phyloP scores from a whole-genome alignment of 2,329 filamentous ascomycete genomes.

The Xylaria polymorpha region DNA sequence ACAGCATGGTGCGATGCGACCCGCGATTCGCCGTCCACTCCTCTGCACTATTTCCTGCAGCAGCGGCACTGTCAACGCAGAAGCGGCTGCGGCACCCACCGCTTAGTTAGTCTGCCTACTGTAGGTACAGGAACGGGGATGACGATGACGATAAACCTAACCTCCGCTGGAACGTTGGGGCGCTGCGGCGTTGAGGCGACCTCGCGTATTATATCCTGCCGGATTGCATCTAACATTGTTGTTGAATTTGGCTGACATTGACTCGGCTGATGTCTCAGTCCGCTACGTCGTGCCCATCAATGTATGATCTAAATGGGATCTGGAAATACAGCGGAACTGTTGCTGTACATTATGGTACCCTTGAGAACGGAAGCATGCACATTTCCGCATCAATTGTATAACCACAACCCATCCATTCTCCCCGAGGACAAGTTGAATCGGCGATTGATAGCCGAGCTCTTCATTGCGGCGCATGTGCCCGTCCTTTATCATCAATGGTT shows the following conservation, averaged over 20 bases:
- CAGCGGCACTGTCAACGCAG: slow-evolving; percentile 3
- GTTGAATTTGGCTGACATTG: slow-evolving; percentile 11
- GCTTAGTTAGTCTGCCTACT: neutral
- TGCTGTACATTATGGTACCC: neutral
- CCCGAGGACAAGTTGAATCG: slow-evolving; percentile 8
- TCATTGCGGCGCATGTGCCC: slow-evolving; percentile 15
- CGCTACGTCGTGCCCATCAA: neutral
- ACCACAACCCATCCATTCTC: neutral
- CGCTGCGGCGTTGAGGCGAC: slow-evolving; percentile 3
- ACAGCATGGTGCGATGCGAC: slow-evolving; percentile 15
- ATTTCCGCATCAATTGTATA: slow-evolving; percentile 11
- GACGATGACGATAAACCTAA: slow-evolving; percentile 8
- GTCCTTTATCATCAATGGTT: slow-evolving; percentile 16
- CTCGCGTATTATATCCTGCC: slow-evolving; percentile 22
- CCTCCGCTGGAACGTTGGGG: slow-evolving; percentile 16
- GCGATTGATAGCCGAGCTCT: slow-evolving; percentile 14
- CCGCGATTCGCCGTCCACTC: slow-evolving; percentile 18
- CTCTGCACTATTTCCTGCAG: slow-evolving; percentile 29
- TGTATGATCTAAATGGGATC: neutral
- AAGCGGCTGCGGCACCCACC: slow-evolving; percentile 1
- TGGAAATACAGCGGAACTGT: neutral
- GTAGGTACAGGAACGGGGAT: neutral
- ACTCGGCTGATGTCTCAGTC: slow-evolving; percentile 29
- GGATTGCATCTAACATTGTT: neutral
- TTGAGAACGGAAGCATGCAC: slow-evolving; percentile 1